phyloP scores from a whole-genome alignment of 2,329 filamentous ascomycete species.

The Colletotrichum abscissum region DNA sequence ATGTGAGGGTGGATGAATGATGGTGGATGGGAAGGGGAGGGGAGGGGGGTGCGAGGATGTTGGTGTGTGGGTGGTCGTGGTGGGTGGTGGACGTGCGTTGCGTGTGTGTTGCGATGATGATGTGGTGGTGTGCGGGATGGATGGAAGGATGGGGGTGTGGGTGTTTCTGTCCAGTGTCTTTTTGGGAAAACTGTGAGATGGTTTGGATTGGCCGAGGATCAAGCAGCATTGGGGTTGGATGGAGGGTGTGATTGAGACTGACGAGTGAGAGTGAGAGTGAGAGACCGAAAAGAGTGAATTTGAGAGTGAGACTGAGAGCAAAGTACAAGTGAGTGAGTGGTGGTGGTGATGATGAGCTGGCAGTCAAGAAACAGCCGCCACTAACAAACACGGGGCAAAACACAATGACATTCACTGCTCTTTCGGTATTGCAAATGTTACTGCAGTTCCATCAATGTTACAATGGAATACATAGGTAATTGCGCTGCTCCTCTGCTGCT shows the following conservation, averaged over 20 bases:
- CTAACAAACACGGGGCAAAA: background rate
- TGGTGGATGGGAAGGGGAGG: slow-evolving; percentile 8
- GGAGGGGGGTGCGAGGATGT: background rate
- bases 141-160: slow-evolving; percentile 12
- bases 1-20: background rate
- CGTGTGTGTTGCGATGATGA: background rate
- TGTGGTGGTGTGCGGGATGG: slow-evolving; percentile 13
- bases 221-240: background rate
- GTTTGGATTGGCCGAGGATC: background rate
- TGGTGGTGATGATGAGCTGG: slow-evolving; percentile 30
- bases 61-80: slow-evolving; percentile 11
- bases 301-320: background rate
- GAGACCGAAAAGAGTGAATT: background rate
- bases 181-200: background rate
- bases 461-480: background rate
- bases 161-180: background rate
- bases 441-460: background rate
- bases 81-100: background rate
- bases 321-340: background rate
- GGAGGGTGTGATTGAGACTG: slow-evolving; percentile 28
- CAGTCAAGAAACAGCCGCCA: background rate
- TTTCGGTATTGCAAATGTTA: background rate
- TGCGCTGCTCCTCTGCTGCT: background rate
- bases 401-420: background rate
- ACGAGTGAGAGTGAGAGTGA: background rate